Evolutionary conservation across 78 protist genomes (phyloP).

Genomic region (Emiliania huxleyi): DNA sequence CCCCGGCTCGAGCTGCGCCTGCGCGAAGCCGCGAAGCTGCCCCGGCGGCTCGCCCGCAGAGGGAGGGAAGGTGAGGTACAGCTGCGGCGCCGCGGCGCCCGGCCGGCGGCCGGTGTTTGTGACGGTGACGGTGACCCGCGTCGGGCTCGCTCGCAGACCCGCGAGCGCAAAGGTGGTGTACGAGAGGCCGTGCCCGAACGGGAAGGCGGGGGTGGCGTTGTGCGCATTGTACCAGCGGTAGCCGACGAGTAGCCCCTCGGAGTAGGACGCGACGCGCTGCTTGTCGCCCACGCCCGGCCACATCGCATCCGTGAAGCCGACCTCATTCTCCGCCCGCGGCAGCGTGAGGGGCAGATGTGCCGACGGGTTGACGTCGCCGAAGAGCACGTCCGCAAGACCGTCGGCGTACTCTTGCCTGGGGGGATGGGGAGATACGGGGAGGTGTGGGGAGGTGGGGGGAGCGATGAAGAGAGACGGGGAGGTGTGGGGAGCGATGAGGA

Average conservation of each 20-base stretch:
- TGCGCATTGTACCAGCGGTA: slow-evolving; percentile 58
- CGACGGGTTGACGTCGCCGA: slow-evolving; percentile 58
- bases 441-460: too few species aligned
- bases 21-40: slow-evolving; percentile 59
- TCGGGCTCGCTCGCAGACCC: background rate
- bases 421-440: too few species aligned
- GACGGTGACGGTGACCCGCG: background rate
- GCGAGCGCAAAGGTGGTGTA: background rate
- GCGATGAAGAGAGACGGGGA: too few species aligned
- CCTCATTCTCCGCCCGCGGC: slow-evolving; percentile 31
- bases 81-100: slow-evolving; percentile 45
- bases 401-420: slow-evolving; percentile 52
- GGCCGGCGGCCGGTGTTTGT: slow-evolving; percentile 29
- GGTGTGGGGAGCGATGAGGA: too few species aligned
- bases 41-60: slow-evolving; percentile 63
- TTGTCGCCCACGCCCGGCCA: slow-evolving; percentile 47
- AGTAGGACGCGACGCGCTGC: slow-evolving; percentile 1
- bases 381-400: slow-evolving; percentile 49
- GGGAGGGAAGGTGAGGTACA: slow-evolving; percentile 56
- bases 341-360: slow-evolving; percentile 61
- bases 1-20: slow-evolving; percentile 14
- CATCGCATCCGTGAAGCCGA: background rate
- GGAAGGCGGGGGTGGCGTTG: slow-evolving; percentile 46
- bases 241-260: slow-evolving; percentile 62
- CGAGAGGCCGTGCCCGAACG: slow-evolving; percentile 70